Evolutionary conservation across 805 yeast genomes (phyloP), one percentile per base, ranked within the genome.

Genomic region (Zygosaccharomyces lentus): DNA sequence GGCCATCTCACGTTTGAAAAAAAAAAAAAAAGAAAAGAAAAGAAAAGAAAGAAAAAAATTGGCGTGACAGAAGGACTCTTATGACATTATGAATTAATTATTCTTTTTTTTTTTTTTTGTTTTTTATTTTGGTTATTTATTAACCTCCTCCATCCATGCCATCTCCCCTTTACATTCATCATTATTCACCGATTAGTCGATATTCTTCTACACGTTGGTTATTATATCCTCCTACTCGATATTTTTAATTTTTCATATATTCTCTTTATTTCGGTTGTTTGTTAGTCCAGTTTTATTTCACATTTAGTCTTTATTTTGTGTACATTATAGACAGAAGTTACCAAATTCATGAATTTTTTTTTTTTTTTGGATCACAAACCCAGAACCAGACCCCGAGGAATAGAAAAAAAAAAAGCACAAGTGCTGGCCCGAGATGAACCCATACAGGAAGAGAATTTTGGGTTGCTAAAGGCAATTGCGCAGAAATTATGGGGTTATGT

Each of bases 401-500:
- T n/a, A n/a, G 15, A 36, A 7, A 10, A 37, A 12, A 34, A 34
- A 34, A 34, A 16, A 13, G 9, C 6, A 15, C 34, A 9, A 12
- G 17, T 16, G 15, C 4, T 12, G 8, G 34, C 13, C 13, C 19
- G 15, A 9, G 15, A 31, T 4, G 3, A 31, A 34, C 17, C 5
- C 31, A 27, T 9, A 27, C 13, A 37, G 17, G 15, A 16, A 6
- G 2, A 9, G 10, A 25, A n/a, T n/a, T n/a, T n/a, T 10, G 12
- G 4, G 8, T 9, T n/a, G 7, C 13, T 13, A 16, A n/a, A n/a
- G 12, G 12, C 38, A 21, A 21, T 7, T 5, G 31, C 12, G 12
- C n/a, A 23, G 7, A 37, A 37, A 19, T 24, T 27, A 61, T 61
- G 65, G 65, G 65, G 19, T 17, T 59, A 38, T 61, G 65, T 49